Evolutionary conservation across 108 stramenopile genomes (phyloP), one percentile per base, ranked within the genome.

Genomic region (Phaeodactylum tricornutum): DNA sequence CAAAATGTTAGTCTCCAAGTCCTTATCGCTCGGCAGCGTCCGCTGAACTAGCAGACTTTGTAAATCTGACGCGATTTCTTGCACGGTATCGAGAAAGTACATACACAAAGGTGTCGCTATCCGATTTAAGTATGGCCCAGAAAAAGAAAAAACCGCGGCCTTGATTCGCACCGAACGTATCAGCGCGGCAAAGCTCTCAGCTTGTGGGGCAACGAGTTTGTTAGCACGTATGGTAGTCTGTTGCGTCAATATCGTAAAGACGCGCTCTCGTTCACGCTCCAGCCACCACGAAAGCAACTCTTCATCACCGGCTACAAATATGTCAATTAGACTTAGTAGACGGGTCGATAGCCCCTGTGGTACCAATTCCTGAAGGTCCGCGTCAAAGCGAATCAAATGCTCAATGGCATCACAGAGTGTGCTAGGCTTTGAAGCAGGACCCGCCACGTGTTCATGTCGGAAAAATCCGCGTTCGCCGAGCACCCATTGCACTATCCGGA

Each of bases 331-430:
- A 32, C 61, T 63, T 7, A 57, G 35, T 3, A 65, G 29, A 21
- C 38, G 43, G 16, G 30, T 7, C 54, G 38, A n/a, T 29, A 39
- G 29, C n/a, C n/a, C n/a, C 40, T 29, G 16, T 11, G 7, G 31
- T 14, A 30, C 16, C 28, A 41, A 17, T 11, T 34, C 46, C 0
- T 34, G 51, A 4, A 69, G 12, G 46, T 50, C 61, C 3, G 37
- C 43, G 73, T 87, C 85, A 63, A 87, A 87, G 29, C 52, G 61
- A 23, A 87, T 62, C 33, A 83, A 57, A 42, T 87, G 81, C 47
- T 87, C 81, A 44, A 87, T 78, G 22, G 72, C 78, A 26, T 66
- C 49, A 26, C 37, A 59, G n/a, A 76, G 31, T 2, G 57, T 23
- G 3, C 56, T 19, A 29, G 69, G 69, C 33, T 66, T 62, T 21